Conservation (phyloP, 768 basidiomycete genomes). For the Tubosaeta sp. region DNA sequence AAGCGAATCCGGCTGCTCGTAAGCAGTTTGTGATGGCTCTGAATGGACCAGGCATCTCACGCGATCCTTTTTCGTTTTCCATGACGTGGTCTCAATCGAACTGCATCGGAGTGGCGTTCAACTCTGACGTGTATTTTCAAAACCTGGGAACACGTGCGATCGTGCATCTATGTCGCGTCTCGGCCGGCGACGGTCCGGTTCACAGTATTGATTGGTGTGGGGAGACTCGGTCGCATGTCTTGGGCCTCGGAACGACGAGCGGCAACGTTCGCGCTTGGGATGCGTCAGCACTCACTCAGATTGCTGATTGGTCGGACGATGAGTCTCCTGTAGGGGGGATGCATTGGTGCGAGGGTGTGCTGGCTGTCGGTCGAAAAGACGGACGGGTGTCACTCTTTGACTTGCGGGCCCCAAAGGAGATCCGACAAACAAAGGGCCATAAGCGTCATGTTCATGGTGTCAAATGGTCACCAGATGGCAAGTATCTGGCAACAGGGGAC, state of each 20-base stretch:
- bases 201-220: conserved; percentile 52
- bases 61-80: conserved; percentile 51
- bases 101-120: conserved; percentile 60
- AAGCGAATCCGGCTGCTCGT: conserved; percentile 51
- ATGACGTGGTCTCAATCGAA: conserved; percentile 60
- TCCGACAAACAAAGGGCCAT: conserved; percentile 28
- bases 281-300: conserved; percentile 28
- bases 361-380: conserved; percentile 38
- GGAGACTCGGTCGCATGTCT: conserved; percentile 34
- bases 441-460: conserved; percentile 37
- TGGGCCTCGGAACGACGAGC: conserved; percentile 49
- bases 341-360: conserved; percentile 35
- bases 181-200: conserved; percentile 33
- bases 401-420: conserved; percentile 27
- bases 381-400: conserved; percentile 39
- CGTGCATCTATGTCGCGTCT: conserved; percentile 44
- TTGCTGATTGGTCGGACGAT: conserved; percentile 33
- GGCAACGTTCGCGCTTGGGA: conserved; percentile 58
- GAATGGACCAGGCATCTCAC: conserved; percentile 61
- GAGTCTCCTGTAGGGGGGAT: conserved; percentile 37
- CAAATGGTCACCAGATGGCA: conserved; percentile 39
- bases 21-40: conserved; percentile 55
- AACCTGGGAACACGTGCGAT: conserved; percentile 54
- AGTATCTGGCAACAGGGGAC: conserved; percentile 39
- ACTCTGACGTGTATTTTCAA: conserved; percentile 56